Base-by-base conservation (phyloP, 2,329 filamentous ascomycete genomes). In the Seiridium cupressi region DNA sequence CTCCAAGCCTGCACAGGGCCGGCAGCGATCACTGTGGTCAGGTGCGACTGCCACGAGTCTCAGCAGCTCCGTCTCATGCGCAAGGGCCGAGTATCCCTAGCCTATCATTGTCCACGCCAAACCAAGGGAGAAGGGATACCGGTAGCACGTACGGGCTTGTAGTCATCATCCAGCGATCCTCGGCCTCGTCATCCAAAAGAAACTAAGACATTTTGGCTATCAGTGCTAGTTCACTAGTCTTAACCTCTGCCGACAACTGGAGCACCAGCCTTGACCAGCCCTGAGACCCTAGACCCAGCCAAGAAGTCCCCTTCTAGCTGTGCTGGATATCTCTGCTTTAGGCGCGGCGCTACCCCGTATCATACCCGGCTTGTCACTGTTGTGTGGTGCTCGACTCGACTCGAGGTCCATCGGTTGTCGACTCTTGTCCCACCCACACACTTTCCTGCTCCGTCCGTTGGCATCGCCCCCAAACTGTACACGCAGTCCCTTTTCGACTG, bases 321-420 rank as follows among this genome's bases (percentile, higher is more conserved):
- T 42, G 38, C 38, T 42, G 7, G 38, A 2, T 42, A 42, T 42
- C 7, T 13, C 38, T 26, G 18, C 18, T 26, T 7, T 42, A 42
- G 38, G 38, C 38, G 49, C 49, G 49, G 49, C 49, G 34, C 49
- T 53, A 53, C 49, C 49, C 49, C 49, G 49, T 53, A 53, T 53
- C 49, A 36, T 36, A 13, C 49, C 49, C 32, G 32, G 2, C 38
- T 26, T 26, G 18, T 26, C 18, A 26, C 18, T 26, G 18, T 26
- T 26, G 18, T 2, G 2, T 26, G 18, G 18, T 26, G 18, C 18
- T 26, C 18, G 18, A 26, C 18, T 26, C 18, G 18, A 26, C 18
- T 26, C 18, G 18, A 26, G 18, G 18, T 26, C 18, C 18, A 26
- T 26, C 18, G 18, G 18, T 26, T 26, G 18, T 26, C 18, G 18